A percentile compares a stretch with the other conserved stretches of the same genome.
Conservation (phyloP, 371 early-diverging fungal genomes). For the Actinomortierella wolfii region DNA sequence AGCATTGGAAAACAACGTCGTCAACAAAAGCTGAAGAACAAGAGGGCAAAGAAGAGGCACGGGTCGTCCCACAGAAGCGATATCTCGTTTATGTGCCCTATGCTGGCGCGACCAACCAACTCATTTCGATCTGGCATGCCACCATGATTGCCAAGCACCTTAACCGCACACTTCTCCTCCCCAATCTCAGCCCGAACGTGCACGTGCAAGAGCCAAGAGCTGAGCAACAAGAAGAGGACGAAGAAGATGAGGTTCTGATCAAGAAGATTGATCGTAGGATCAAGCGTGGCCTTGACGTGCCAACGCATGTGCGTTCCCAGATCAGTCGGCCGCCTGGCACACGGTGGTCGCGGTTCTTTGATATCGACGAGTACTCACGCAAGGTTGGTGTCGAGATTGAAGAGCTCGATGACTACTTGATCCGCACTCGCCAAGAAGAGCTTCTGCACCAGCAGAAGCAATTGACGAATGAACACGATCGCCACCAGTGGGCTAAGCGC, state of each 20-base stretch:
- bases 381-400: constrained; percentile 17
- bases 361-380: constrained; percentile 18
- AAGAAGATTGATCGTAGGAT: too few species aligned
- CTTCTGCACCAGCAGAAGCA: constrained; percentile 6
- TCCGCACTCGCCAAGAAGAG: constrained; percentile 9
- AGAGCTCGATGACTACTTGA: constrained; percentile 28
- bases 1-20: neutral
- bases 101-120: constrained; percentile 37
- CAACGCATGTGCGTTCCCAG: too few species aligned
- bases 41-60: neutral
- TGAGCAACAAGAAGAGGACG: neutral
- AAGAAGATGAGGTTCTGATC: neutral
- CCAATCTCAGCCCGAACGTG: constrained; percentile 49
- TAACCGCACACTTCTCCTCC: constrained; percentile 59
- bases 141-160: constrained; percentile 54
- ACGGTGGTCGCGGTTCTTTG: constrained; percentile 37
- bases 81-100: constrained; percentile 39
- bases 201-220: constrained; percentile 15
- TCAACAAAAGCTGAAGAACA: neutral
- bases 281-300: too few species aligned
- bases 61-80: constrained; percentile 7
- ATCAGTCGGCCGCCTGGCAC: constrained; percentile 10
- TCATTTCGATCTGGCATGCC: constrained; percentile 44
- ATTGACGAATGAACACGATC: neutral
- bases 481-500: neutral